These are phyloP conservation scores for Flaveria linearis DNA, from an alignment of 129 eudicot genomes.

Conservation along the genomic window DNA sequence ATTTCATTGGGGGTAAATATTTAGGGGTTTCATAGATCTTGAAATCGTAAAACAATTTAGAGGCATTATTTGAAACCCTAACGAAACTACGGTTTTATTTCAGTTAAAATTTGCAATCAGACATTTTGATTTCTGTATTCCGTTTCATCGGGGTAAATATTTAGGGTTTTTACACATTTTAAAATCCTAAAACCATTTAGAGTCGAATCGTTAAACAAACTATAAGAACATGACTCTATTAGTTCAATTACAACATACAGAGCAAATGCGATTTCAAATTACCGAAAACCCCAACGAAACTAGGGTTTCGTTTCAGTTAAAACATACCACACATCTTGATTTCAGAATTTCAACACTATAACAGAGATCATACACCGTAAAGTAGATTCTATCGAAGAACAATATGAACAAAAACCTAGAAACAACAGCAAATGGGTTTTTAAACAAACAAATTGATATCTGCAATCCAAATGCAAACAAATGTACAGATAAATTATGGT, in stretches of 20 bases:
- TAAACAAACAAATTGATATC: constrained; percentile 2
- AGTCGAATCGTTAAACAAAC: too few species aligned
- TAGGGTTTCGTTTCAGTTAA: not conserved
- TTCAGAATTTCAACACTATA: not conserved
- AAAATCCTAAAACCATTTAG: not conserved
- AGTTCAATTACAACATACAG: not conserved
- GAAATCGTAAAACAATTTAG: not conserved
- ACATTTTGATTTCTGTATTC: too few species aligned
- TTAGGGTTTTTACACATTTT: not conserved
- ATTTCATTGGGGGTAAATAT: too few species aligned
- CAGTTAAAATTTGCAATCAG: not conserved
- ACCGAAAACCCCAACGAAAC: constrained; percentile 14
- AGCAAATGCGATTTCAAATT: constrained; percentile 6
- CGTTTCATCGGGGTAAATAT: too few species aligned
- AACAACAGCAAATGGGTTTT: not conserved
- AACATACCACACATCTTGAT: not conserved
- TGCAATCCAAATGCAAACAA: constrained; percentile 9
- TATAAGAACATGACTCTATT: not conserved
- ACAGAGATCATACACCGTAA: not conserved
- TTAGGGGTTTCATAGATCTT: not conserved
- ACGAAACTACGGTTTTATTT: not conserved
- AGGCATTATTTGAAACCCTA: constrained; percentile 9
- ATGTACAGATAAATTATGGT: constrained; percentile 13
- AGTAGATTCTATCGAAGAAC: not conserved
- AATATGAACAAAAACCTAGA: not conserved